Evolutionary conservation across 164 flowering plant species (phyloP).

Genomic region (Stephania cephalantha): DNA sequence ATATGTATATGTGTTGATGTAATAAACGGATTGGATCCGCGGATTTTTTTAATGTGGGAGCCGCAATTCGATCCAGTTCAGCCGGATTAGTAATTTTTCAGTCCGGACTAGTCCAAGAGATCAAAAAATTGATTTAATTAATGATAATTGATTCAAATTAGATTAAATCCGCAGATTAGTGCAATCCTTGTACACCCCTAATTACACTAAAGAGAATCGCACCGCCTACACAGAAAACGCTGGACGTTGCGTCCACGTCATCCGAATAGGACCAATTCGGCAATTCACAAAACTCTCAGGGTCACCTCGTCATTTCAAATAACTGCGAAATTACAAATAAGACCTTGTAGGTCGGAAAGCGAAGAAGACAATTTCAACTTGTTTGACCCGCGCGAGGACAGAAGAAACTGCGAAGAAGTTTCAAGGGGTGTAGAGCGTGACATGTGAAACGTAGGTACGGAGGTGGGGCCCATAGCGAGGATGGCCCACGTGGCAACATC

Average conservation of each 20-base stretch:
- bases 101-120: too few relatives aligned
- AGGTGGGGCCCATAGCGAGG: background rate
- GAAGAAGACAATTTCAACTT: constrained; percentile 9
- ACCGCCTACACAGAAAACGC: background rate
- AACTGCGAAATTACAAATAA: too few relatives aligned
- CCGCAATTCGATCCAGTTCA: too few relatives aligned
- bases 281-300: background rate
- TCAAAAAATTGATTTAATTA: too few relatives aligned
- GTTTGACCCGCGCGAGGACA: constrained; percentile 4
- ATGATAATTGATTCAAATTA: too few relatives aligned
- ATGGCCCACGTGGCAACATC: constrained; percentile 5
- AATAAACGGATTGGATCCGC: too few relatives aligned
- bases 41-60: too few relatives aligned
- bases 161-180: too few relatives aligned
- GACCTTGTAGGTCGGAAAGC: too few relatives aligned
- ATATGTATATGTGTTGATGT: too few relatives aligned
- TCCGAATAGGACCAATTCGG: background rate
- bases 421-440: background rate
- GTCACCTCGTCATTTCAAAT: background rate
- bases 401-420: background rate
- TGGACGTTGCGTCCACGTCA: background rate
- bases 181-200: too few relatives aligned
- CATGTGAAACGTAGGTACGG: background rate
- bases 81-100: too few relatives aligned
- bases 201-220: background rate